phyloP scores from a whole-genome alignment of 2,329 filamentous ascomycete genomes.

The Ophiostoma piceae region DNA sequence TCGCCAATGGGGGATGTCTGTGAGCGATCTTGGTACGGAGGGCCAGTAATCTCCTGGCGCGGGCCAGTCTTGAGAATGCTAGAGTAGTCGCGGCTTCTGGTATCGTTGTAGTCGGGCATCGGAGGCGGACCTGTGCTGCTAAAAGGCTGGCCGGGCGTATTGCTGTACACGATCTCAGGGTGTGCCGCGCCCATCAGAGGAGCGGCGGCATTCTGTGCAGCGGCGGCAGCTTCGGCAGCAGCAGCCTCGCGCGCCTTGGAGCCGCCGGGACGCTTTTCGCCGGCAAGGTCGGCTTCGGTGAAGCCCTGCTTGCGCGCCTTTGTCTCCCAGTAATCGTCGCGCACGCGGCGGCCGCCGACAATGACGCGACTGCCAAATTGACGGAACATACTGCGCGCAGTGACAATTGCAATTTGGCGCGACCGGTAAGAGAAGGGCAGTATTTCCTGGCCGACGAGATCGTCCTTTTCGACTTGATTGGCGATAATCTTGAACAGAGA shows the following conservation, averaged over 20 bases:
- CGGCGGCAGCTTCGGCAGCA: slow-evolving; percentile 65
- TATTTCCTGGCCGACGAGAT: slow-evolving; percentile 90
- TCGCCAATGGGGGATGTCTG: slow-evolving; percentile 71
- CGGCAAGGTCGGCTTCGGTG: slow-evolving; percentile 90
- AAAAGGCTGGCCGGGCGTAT: slow-evolving; percentile 52
- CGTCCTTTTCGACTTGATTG: slow-evolving; percentile 91
- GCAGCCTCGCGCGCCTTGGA: slow-evolving; percentile 81
- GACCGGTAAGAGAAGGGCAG: slow-evolving; percentile 96
- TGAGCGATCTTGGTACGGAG: slow-evolving; percentile 81
- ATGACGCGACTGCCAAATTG: slow-evolving; percentile 96
- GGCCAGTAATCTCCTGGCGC: slow-evolving; percentile 82
- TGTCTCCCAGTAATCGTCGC: slow-evolving; percentile 98
- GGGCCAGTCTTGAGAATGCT: slow-evolving; percentile 71
- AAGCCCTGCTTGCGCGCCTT: slow-evolving; percentile 97
- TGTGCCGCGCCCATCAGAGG: slow-evolving; percentile 63
- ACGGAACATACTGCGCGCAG: slow-evolving; percentile 95
- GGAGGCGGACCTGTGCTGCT: slow-evolving; percentile 51
- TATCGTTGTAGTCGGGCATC: slow-evolving; percentile 69
- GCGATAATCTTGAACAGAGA: slow-evolving; percentile 98
- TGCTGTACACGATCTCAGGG: slow-evolving; percentile 84
- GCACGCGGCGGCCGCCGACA: slow-evolving; percentile 78
- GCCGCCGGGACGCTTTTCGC: slow-evolving; percentile 90
- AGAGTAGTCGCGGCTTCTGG: slow-evolving; percentile 73
- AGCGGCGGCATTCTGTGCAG: slow-evolving; percentile 57
- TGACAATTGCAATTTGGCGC: slow-evolving; percentile 97